phyloP scores from a whole-genome alignment of 208 protist species.

The Crithidia mellificae region DNA sequence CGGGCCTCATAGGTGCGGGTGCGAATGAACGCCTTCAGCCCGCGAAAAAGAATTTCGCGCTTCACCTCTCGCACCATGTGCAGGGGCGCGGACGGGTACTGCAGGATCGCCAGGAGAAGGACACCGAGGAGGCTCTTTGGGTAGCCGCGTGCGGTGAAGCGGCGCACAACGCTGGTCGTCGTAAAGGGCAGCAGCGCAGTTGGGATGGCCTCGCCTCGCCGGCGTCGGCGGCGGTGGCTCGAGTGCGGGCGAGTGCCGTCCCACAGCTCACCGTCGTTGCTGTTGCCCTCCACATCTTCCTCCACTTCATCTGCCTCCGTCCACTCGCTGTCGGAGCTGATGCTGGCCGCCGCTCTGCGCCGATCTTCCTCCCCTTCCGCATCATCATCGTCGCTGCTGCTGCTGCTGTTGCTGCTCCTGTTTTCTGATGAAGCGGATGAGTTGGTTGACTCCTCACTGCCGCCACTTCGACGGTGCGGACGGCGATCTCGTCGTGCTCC shows the following conservation, averaged over 20 bases:
- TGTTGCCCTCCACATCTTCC: not conserved
- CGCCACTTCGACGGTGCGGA: too few relatives aligned
- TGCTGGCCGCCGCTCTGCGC: not conserved
- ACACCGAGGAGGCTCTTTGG: conserved; percentile 47
- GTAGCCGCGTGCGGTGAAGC: conserved; percentile 43
- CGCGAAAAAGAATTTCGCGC: conserved; percentile 47
- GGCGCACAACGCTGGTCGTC: conserved; percentile 37
- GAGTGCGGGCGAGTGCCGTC: not conserved
- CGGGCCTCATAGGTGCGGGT: conserved; percentile 39
- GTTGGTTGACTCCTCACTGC: too few relatives aligned
- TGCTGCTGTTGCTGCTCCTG: too few relatives aligned
- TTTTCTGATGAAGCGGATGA: not conserved
- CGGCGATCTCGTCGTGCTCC: too few relatives aligned
- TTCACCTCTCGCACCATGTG: conserved; percentile 46
- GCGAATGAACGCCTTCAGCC: conserved; percentile 42
- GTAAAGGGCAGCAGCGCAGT: conserved; percentile 17
- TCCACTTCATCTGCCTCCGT: not conserved
- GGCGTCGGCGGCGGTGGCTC: not conserved
- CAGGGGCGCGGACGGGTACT: conserved; percentile 38
- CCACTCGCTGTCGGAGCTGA: conserved; percentile 10
- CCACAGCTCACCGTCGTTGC: not conserved
- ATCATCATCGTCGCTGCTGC: not conserved
- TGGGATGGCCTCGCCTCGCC: not conserved
- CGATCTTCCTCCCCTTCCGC: not conserved
- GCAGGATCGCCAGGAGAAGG: conserved; percentile 42